These are phyloP conservation scores for Thalassiosira exigua DNA, from an alignment of 352 stramenopile genomes.

Conservation along the genomic window DNA sequence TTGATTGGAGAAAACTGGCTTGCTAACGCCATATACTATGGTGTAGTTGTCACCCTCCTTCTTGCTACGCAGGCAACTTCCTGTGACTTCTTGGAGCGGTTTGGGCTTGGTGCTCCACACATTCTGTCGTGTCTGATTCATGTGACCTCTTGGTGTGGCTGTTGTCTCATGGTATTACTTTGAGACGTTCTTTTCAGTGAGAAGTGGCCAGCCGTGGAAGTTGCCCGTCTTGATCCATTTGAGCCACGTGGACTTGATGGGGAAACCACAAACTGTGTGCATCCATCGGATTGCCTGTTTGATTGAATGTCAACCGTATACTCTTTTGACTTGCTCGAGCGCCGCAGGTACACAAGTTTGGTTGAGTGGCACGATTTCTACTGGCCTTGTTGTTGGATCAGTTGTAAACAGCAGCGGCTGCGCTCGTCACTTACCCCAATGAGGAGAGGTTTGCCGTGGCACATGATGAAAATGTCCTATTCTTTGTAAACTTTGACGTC, in stretches of 20 bases:
- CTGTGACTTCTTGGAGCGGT: not conserved
- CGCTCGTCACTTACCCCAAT: slow-evolving; percentile 27
- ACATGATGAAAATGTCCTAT: slow-evolving; percentile 28
- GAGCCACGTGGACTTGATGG: slow-evolving; percentile 41
- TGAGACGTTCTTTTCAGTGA: slow-evolving; percentile 15
- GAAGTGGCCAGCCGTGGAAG: slow-evolving; percentile 18
- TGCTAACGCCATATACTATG: slow-evolving; percentile 18
- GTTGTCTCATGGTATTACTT: slow-evolving; percentile 28
- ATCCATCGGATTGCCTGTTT: not conserved
- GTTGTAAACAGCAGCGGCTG: slow-evolving; percentile 22
- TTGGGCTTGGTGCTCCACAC: slow-evolving; percentile 41
- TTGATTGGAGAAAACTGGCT: slow-evolving; percentile 56
- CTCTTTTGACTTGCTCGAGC: slow-evolving; percentile 19
- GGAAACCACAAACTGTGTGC: slow-evolving; percentile 8
- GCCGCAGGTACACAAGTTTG: not conserved
- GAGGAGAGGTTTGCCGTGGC: slow-evolving; percentile 39
- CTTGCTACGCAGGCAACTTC: not conserved
- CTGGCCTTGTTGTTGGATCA: slow-evolving; percentile 25
- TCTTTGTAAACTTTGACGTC: slow-evolving; percentile 29
- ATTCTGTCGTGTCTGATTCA: slow-evolving; percentile 50
- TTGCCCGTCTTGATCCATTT: slow-evolving; percentile 20
- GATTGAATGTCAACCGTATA: slow-evolving; percentile 24
- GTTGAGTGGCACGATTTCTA: slow-evolving; percentile 15
- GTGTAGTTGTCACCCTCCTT: slow-evolving; percentile 37
- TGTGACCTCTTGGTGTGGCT: slow-evolving; percentile 49